phyloP scores from a whole-genome alignment of 139 green algal species.

The Pseudopediastrum boryanum region DNA sequence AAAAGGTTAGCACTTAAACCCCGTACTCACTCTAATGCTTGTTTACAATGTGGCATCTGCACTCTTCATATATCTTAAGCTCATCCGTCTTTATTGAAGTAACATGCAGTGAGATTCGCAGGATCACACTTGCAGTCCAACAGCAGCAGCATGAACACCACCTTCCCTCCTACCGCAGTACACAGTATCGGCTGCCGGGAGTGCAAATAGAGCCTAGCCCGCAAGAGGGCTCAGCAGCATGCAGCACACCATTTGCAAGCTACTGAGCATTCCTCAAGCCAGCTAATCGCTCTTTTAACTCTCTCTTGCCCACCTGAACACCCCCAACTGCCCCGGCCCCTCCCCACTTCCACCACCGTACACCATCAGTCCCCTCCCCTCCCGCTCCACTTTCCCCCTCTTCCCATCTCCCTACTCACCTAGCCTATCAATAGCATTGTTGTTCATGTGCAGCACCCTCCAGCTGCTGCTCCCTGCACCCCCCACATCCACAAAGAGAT shows the following conservation, averaged over 20 bases:
- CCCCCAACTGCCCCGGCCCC: not conserved
- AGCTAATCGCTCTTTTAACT: not conserved
- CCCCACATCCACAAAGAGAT: not conserved
- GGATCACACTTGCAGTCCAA: too few relatives aligned
- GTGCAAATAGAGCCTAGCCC: too few relatives aligned
- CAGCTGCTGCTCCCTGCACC: not conserved
- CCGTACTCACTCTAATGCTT: too few relatives aligned
- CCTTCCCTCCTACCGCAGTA: too few relatives aligned
- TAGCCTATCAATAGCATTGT: not conserved
- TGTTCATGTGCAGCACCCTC: constrained; percentile 38
- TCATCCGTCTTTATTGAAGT: too few relatives aligned
- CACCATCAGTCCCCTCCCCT: not conserved
- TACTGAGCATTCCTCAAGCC: not conserved
- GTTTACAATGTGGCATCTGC: too few relatives aligned
- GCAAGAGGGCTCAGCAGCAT: too few relatives aligned
- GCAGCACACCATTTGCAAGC: not conserved
- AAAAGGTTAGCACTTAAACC: too few relatives aligned
- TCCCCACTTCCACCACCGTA: not conserved
- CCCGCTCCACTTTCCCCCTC: not conserved
- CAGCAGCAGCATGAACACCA: too few relatives aligned
- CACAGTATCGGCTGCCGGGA: too few relatives aligned
- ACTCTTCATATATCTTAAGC: too few relatives aligned
- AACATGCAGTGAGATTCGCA: too few relatives aligned
- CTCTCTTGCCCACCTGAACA: not conserved
- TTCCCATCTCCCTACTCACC: not conserved